These are phyloP conservation scores for Stagonosporopsis vannaccii DNA, from an alignment of 2,329 filamentous ascomycete species.

Conservation along the genomic window DNA sequence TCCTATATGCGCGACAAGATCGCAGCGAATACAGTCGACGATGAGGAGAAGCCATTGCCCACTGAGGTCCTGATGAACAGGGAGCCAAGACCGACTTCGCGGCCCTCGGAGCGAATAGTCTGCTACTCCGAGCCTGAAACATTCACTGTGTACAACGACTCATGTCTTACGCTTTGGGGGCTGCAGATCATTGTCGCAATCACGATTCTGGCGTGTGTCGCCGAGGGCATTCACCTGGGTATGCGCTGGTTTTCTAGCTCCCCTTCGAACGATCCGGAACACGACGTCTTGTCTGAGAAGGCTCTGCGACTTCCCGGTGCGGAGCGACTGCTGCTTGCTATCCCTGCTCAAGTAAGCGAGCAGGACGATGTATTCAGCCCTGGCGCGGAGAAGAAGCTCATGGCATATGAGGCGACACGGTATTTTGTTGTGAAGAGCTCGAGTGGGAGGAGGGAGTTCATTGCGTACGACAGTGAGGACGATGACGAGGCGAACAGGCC, in stretches of 20 bases:
- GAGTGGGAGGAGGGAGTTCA: conserved; percentile 31
- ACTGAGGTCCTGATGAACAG: conserved; percentile 31
- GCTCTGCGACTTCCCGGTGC: conserved; percentile 31
- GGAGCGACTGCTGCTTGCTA: conserved; percentile 32
- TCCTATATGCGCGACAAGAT: conserved; percentile 27
- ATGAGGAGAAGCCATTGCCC: conserved; percentile 24
- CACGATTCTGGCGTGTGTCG: conserved; percentile 37
- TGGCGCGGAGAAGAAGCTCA: conserved; percentile 38
- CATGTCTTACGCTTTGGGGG: conserved; percentile 33
- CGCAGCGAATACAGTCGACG: neutral
- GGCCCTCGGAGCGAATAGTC: conserved; percentile 26
- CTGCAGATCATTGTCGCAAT: conserved; percentile 39
- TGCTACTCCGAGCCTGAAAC: conserved; percentile 31
- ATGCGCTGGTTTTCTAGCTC: conserved; percentile 28
- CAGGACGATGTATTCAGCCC: conserved; percentile 25
- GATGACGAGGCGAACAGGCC: conserved; percentile 45
- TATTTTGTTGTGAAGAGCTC: conserved; percentile 27
- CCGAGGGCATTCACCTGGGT: conserved; percentile 33
- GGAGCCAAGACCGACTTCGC: conserved; percentile 14
- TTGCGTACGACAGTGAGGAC: conserved; percentile 39
- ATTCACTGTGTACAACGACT: conserved; percentile 31
- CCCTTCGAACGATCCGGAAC: neutral
- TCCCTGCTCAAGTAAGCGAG: conserved; percentile 12
- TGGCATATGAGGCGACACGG: conserved; percentile 27
- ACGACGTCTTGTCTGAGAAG: conserved; percentile 2